Evolutionary conservation across 176 grass and related monocot species (phyloP).

Genomic region (Puccinellia tenuiflora): DNA sequence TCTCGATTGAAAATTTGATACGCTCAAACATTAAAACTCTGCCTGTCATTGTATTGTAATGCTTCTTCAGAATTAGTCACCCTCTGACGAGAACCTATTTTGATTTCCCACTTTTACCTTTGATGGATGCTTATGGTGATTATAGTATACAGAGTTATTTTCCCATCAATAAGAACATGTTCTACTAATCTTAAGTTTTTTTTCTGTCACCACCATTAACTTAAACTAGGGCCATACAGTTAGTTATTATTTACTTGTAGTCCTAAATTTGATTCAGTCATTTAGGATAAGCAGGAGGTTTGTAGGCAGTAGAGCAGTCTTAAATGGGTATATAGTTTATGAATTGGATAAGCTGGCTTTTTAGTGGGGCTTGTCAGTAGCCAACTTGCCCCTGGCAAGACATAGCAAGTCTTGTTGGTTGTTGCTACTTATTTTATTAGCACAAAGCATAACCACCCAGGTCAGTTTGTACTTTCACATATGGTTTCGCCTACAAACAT

Average conservation of each 20-base stretch:
- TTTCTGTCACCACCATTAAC: neutral
- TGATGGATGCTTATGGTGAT: conserved; percentile 10
- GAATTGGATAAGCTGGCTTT: neutral
- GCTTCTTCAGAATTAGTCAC: neutral
- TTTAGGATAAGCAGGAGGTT: neutral
- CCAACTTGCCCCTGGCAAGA: neutral
- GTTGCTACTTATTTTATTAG: conserved; percentile 9
- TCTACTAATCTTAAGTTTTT: conserved; percentile 10
- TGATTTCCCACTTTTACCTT: neutral
- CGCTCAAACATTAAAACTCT: neutral
- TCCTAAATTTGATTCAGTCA: neutral
- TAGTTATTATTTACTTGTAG: neutral
- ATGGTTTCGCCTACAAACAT: neutral
- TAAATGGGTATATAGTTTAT: neutral
- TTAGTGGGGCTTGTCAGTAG: neutral
- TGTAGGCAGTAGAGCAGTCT: neutral
- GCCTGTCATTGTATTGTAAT: neutral
- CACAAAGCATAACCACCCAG: neutral
- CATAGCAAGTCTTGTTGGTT: neutral
- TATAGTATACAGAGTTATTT: neutral
- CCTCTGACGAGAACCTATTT: conserved; percentile 5
- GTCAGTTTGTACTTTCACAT: neutral
- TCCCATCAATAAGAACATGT: neutral
- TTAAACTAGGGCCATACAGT: neutral
- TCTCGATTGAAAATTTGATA: conserved; percentile 8